Evolutionary conservation across 352 stramenopile genomes (phyloP).

Genomic region (Phytophthora cactorum): DNA sequence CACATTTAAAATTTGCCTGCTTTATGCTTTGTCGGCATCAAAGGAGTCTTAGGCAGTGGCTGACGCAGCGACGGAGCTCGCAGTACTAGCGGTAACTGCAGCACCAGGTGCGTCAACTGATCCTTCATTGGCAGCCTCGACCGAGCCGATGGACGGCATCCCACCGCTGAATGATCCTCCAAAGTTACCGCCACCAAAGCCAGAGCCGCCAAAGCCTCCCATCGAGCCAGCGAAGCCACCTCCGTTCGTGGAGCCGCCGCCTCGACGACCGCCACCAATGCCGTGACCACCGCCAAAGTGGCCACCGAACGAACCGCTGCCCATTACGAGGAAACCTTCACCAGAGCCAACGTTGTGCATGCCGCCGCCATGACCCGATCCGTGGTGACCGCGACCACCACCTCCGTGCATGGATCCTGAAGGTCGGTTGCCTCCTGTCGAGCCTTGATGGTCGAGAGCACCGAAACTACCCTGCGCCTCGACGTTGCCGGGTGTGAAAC

Average conservation of each 20-base stretch:
- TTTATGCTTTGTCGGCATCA: too few species aligned
- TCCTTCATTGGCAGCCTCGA: conserved; percentile 10
- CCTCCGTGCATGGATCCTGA: conserved; percentile 18
- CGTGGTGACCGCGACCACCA: conserved; percentile 5
- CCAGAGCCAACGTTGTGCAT: conserved; percentile 32
- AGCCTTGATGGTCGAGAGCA: conserved; percentile 14
- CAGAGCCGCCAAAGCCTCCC: conserved; percentile 22
- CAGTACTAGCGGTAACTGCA: conserved; percentile 1
- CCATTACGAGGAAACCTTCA: conserved; percentile 5
- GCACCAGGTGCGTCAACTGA: conserved; percentile 5
- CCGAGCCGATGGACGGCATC: conserved; percentile 23
- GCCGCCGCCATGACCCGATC: conserved; percentile 18
- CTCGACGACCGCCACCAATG: neutral
- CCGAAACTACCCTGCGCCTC: conserved; percentile 18
- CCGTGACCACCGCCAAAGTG: conserved; percentile 13
- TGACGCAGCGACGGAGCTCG: conserved; percentile 11
- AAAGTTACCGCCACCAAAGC: conserved; percentile 15
- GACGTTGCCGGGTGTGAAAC: conserved; percentile 26
- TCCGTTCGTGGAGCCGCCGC: conserved; percentile 8
- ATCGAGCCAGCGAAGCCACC: conserved; percentile 18
- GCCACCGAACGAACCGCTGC: conserved; percentile 21
- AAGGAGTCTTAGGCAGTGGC: conserved; percentile 6
- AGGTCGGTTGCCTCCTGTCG: conserved; percentile 8
- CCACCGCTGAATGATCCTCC: conserved; percentile 10
- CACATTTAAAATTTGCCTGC: conserved; percentile 18